These are phyloP conservation scores for Magnolia officinalis DNA, from an alignment of 164 flowering plant genomes.

Conservation along the genomic window DNA sequence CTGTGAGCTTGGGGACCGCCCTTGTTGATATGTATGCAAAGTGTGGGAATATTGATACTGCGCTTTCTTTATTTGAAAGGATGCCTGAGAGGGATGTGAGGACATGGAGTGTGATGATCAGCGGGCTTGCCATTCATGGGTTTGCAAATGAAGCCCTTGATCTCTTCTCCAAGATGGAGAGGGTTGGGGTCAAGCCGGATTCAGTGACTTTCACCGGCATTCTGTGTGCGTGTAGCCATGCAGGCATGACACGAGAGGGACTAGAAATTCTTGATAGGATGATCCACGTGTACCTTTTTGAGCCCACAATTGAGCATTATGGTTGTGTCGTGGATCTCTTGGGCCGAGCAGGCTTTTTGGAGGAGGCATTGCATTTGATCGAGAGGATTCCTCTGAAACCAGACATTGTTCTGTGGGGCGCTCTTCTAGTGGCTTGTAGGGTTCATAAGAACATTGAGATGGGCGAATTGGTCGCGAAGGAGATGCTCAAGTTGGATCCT, in stretches of 20 bases:
- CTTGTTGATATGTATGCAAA: slow-evolving; percentile 28
- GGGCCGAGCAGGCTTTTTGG: slow-evolving; percentile 12
- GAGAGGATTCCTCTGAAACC: slow-evolving; percentile 17
- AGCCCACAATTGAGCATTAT: slow-evolving; percentile 19
- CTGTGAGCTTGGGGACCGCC: slow-evolving; percentile 22
- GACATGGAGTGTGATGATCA: slow-evolving; percentile 27
- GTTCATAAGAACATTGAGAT: slow-evolving; percentile 21
- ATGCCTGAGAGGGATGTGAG: slow-evolving; percentile 26
- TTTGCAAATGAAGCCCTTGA: slow-evolving; percentile 19
- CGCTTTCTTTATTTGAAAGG: slow-evolving; percentile 9
- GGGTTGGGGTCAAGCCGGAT: slow-evolving; percentile 18
- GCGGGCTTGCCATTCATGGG: slow-evolving; percentile 30
- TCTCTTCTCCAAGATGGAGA: slow-evolving; percentile 20
- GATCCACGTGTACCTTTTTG: slow-evolving; percentile 7
- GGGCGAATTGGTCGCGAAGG: slow-evolving; percentile 28
- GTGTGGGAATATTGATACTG: slow-evolving; percentile 26
- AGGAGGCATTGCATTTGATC: slow-evolving; percentile 16
- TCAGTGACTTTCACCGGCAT: slow-evolving; percentile 26
- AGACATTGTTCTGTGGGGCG: slow-evolving; percentile 23
- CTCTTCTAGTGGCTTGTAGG: slow-evolving; percentile 28
- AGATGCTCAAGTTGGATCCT: slow-evolving; percentile 27
- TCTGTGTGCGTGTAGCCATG: slow-evolving; percentile 27
- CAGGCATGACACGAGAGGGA: slow-evolving; percentile 21
- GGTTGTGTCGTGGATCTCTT: slow-evolving; percentile 22
- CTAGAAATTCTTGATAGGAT: slow-evolving; percentile 16